Percentiles rank a stretch among this genome's conserved stretches.
phyloP scores from a whole-genome alignment of 352 stramenopile genomes.

The Pythium monospermum region DNA sequence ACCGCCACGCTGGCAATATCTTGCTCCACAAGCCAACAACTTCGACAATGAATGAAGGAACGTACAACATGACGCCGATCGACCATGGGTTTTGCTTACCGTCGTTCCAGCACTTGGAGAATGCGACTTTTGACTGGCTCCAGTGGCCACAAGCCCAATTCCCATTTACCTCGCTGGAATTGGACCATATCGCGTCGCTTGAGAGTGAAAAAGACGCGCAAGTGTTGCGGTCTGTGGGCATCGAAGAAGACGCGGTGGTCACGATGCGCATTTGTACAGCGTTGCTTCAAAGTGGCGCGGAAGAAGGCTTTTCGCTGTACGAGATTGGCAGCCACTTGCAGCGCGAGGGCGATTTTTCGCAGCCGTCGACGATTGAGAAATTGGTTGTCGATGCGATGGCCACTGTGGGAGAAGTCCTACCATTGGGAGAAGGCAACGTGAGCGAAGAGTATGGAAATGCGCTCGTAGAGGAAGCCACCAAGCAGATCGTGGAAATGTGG shows the following conservation, averaged over 20 bases:
- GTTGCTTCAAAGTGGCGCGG: slow-evolving; percentile 69
- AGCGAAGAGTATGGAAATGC: slow-evolving; percentile 44
- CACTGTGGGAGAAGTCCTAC: slow-evolving; percentile 27
- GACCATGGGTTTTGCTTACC: slow-evolving; percentile 87
- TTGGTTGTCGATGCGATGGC: slow-evolving; percentile 43
- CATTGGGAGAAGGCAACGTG: too few relatives aligned
- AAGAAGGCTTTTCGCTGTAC: slow-evolving; percentile 77
- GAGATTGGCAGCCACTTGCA: slow-evolving; percentile 81
- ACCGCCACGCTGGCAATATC: slow-evolving; percentile 86
- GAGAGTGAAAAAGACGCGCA: slow-evolving; percentile 49
- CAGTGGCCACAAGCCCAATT: slow-evolving; percentile 86
- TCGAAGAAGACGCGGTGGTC: slow-evolving; percentile 77
- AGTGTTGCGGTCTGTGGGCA: slow-evolving; percentile 57
- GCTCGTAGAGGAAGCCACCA: slow-evolving; percentile 45
- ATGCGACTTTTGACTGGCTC: slow-evolving; percentile 84
- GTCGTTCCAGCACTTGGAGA: slow-evolving; percentile 75
- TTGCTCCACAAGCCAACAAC: slow-evolving; percentile 39
- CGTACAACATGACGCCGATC: slow-evolving; percentile 82
- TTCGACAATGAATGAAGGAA: too few relatives aligned
- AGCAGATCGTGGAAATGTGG: slow-evolving; percentile 41
- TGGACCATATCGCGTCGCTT: slow-evolving; percentile 73
- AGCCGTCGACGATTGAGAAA: slow-evolving; percentile 71
- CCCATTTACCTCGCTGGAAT: slow-evolving; percentile 71
- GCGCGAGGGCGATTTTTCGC: slow-evolving; percentile 73
- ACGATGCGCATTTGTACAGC: slow-evolving; percentile 80